Conservation (phyloP, 2,329 filamentous ascomycete species). For the Alternaria brassicae region DNA sequence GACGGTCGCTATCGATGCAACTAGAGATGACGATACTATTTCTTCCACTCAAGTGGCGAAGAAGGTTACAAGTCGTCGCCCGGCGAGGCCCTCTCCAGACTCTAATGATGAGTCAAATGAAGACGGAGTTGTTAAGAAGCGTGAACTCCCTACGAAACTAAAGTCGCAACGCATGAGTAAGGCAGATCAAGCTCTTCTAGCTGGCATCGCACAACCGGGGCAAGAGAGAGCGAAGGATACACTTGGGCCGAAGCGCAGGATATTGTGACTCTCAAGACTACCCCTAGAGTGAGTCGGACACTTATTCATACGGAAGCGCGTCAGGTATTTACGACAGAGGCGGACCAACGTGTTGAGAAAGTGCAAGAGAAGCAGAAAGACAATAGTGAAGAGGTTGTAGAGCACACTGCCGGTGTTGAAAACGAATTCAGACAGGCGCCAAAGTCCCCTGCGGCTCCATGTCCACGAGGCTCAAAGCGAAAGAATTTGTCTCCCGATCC, state of each 20-base stretch:
- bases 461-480: not conserved
- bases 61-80: not conserved
- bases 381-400: not conserved
- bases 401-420: not conserved
- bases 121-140: not conserved
- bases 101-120: not conserved
- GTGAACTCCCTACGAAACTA: not conserved
- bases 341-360: not conserved
- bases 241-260: not conserved
- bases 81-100: not conserved
- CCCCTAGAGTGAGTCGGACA: too few species aligned
- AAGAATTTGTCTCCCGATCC: not conserved
- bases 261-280: too few species aligned
- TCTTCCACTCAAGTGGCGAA: not conserved
- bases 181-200: not conserved
- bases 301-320: too few species aligned
- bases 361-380: not conserved
- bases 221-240: not conserved
- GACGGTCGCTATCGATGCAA: not conserved
- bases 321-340: too few species aligned
- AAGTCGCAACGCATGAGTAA: not conserved
- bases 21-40: not conserved
- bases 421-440: not conserved
- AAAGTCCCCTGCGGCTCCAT: not conserved
- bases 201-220: not conserved